Evolutionary conservation across 257 asterid genomes (phyloP).

Genomic region (Hygrophila difformis): DNA sequence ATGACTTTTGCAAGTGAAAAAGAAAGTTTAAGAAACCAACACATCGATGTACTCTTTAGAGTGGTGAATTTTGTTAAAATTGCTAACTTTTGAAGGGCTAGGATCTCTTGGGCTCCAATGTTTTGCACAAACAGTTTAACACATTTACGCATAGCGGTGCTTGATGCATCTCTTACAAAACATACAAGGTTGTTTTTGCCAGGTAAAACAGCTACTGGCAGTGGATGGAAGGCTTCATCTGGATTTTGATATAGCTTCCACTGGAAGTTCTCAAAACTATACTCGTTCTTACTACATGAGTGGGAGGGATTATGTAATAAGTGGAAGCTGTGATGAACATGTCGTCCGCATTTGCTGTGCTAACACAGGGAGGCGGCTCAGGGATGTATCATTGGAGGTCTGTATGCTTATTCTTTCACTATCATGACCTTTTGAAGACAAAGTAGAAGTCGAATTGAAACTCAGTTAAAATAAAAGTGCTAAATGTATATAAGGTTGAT

Average conservation of each 20-base stretch:
- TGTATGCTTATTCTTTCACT: constrained; percentile 2
- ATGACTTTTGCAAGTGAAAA: background rate
- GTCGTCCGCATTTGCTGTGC: constrained; percentile 87
- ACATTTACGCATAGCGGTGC: too few species aligned
- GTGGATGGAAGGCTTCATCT: constrained; percentile 87
- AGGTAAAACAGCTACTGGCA: constrained; percentile 89
- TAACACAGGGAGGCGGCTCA: constrained; percentile 84
- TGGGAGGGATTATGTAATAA: constrained; percentile 83
- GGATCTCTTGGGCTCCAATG: too few species aligned
- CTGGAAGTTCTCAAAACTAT: constrained; percentile 83
- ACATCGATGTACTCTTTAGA: background rate
- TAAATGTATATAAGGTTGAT: background rate
- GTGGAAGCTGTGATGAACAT: constrained; percentile 97
- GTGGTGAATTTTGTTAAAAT: background rate
- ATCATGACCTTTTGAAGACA: constrained; percentile 3
- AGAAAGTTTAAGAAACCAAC: background rate
- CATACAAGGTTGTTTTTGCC: constrained; percentile 16
- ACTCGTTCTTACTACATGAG: constrained; percentile 91
- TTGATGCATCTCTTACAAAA: too few species aligned
- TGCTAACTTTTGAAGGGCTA: constrained; percentile 8
- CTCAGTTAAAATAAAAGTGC: background rate
- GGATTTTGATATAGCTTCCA: constrained; percentile 63
- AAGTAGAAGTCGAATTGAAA: background rate
- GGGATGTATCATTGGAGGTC: constrained; percentile 84
- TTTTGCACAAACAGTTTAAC: too few species aligned